These are phyloP conservation scores for Rosa multiflora DNA, from an alignment of 306 rosid species.

Conservation along the genomic window DNA sequence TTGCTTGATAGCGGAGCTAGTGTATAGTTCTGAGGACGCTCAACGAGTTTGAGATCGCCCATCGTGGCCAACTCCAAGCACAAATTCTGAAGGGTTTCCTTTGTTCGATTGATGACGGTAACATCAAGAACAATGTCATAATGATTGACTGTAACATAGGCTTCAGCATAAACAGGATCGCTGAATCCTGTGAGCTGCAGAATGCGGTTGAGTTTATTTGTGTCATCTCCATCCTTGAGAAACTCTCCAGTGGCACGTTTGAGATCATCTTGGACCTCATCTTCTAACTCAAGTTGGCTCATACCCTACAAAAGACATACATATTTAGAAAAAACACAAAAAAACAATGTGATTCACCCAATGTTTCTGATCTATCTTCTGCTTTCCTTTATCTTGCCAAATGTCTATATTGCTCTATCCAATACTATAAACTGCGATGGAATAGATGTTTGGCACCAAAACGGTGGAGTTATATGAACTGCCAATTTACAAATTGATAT, in stretches of 20 bases:
- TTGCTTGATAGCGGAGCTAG: constrained; percentile 96
- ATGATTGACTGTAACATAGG: constrained; percentile 93
- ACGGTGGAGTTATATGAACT: not conserved
- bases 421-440: not conserved
- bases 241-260: constrained; percentile 99
- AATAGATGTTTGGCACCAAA: not conserved
- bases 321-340: not conserved
- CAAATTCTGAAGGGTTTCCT: constrained; percentile 94
- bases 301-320: constrained; percentile 62
- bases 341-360: not conserved
- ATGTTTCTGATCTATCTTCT: not conserved
- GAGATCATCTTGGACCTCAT: constrained; percentile 96
- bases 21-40: constrained; percentile 97
- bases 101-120: constrained; percentile 92
- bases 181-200: constrained; percentile 99
- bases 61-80: constrained; percentile 98
- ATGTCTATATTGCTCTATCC: no score
- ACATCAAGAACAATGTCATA: constrained; percentile 97
- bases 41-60: constrained; percentile 99
- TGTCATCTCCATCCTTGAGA: constrained; percentile 81
- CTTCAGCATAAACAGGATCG: constrained; percentile 98
- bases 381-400: not conserved
- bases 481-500: not conserved
- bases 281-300: constrained; percentile 99
- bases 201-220: constrained; percentile 89